phyloP scores from a whole-genome alignment of 208 protist species.

The Trypanosomatidae sp. region DNA sequence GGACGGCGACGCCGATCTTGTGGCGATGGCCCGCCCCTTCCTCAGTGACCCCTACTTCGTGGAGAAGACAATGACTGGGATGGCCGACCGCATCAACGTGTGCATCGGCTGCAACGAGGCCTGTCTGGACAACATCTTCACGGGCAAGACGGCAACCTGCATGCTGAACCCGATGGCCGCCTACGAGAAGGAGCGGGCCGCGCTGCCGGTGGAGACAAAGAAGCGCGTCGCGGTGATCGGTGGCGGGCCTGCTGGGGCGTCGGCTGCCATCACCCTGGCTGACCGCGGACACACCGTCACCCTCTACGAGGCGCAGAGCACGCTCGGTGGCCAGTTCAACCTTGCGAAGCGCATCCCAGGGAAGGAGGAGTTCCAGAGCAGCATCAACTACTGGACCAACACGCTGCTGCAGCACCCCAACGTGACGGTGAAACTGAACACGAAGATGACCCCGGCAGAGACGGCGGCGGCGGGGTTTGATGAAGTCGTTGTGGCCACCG shows the following conservation, averaged over 20 bases:
- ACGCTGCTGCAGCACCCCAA: constrained; percentile 60
- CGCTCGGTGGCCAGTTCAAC: constrained; percentile 95
- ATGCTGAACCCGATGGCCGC: constrained; percentile 92
- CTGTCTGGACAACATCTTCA: constrained; percentile 93
- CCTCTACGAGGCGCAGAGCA: constrained; percentile 88
- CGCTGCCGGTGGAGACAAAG: no score
- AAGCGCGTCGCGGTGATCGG: constrained; percentile 94
- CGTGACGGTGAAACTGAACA: constrained; percentile 77
- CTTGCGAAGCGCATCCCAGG: constrained; percentile 92
- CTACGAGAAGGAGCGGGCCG: constrained; percentile 89
- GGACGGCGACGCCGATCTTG: constrained; percentile 84
- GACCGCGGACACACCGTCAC: constrained; percentile 89
- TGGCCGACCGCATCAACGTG: constrained; percentile 77
- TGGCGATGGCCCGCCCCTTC: constrained; percentile 91
- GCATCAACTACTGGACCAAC: constrained; percentile 89
- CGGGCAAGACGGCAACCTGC: constrained; percentile 77
- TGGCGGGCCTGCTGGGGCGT: constrained; percentile 88
- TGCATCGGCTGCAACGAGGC: constrained; percentile 96
- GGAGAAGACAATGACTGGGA: constrained; percentile 62
- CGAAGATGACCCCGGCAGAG: constrained; percentile 67
- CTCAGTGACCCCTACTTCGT: constrained; percentile 92
- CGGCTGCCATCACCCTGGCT: constrained; percentile 83
- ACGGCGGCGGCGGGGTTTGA: constrained; percentile 74
- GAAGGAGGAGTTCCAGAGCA: constrained; percentile 93
- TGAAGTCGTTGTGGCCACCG: constrained; percentile 89